phyloP scores from a whole-genome alignment of 2,329 filamentous ascomycete genomes.

The Phialophora tarda region DNA sequence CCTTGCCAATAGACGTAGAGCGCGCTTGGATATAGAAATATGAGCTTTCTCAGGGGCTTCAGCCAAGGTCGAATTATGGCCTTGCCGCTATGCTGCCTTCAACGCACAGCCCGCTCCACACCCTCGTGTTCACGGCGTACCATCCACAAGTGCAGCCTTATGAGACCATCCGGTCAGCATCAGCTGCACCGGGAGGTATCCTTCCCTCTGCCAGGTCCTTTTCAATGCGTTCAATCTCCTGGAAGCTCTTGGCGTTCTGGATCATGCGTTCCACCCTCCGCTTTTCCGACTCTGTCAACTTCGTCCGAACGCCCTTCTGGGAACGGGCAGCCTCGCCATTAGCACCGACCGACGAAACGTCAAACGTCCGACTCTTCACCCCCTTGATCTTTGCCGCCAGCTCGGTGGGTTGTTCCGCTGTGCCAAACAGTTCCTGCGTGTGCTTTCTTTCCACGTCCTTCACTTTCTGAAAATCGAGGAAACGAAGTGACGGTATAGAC shows the following conservation, averaged over 20 bases:
- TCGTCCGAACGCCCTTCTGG: conserved; percentile 73
- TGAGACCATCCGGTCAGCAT: conserved; percentile 44
- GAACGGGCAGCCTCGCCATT: conserved; percentile 50
- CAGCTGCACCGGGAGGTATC: conserved; percentile 69
- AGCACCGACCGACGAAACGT: conserved; percentile 50
- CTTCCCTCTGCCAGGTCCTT: conserved; percentile 89
- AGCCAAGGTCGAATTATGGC: not conserved
- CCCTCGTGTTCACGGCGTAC: not conserved
- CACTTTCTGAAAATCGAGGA: conserved; percentile 91
- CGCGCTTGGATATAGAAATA: not conserved
- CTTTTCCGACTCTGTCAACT: conserved; percentile 87
- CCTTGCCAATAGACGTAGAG: not conserved
- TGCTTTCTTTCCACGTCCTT: conserved; percentile 80
- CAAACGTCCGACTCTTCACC: conserved; percentile 78
- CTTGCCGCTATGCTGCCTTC: not conserved
- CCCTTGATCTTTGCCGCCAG: conserved; percentile 85
- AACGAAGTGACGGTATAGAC: conserved; percentile 81
- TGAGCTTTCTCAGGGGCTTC: not conserved
- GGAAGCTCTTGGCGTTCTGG: conserved; percentile 82
- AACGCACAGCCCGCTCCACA: not conserved
- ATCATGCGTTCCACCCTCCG: conserved; percentile 85
- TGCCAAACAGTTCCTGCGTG: conserved; percentile 83
- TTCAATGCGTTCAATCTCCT: conserved; percentile 88
- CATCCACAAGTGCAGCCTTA: conserved; percentile 11
- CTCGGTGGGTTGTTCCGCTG: conserved; percentile 74